Evolutionary conservation across 2,329 filamentous ascomycete genomes (phyloP), one percentile per base, ranked within the genome.

Genomic region (Raffaelea albimanens): DNA sequence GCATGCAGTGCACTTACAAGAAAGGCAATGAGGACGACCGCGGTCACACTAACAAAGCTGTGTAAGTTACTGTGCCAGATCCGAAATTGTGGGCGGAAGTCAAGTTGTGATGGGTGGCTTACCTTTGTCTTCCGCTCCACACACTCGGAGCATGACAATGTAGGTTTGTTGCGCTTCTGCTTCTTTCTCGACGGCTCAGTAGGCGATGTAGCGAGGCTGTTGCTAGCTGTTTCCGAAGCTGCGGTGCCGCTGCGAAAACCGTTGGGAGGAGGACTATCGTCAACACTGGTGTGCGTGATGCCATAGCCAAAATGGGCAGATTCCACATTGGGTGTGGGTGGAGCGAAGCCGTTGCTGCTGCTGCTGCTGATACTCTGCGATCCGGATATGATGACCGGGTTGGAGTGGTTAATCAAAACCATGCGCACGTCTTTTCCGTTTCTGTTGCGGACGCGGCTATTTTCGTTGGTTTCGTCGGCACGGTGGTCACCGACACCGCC

Each of bases 161-260:
- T 90, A 3, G 86, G 86, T 63, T 91, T 91, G 66, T 91, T 91
- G 43, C 86, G 78, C 68, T 85, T 89, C 67, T 90, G 85, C 66
- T 85, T 87, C 69, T 85, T 86, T 62, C 68, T 74, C 11, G 67
- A 60, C n/a, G 69, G 72, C 40, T 68, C 59, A 1, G 50, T 38
- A 16, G 34, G 18, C 8, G 34, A n/a, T 8, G 34, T 38, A 38
- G 8, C 34, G n/a, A n/a, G 14, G 14, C 7, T 38, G 14, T 16
- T 38, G 34, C 34, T 38, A 19, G 34, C 18, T 16, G 34, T 38
- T 16, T 38, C 34, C 34, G 34, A 38, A 5, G 23, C 43, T 33
- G 38, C 13, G 19, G 33, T 49, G 29, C 48, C 40, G 4, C 18
- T 22, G 19, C 45, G 45, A 9, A 38, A 21, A 9, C 34, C 43